These are phyloP conservation scores for Penicillium soppii DNA, from an alignment of 495 filamentous ascomycete genomes.

Conservation along the genomic window DNA sequence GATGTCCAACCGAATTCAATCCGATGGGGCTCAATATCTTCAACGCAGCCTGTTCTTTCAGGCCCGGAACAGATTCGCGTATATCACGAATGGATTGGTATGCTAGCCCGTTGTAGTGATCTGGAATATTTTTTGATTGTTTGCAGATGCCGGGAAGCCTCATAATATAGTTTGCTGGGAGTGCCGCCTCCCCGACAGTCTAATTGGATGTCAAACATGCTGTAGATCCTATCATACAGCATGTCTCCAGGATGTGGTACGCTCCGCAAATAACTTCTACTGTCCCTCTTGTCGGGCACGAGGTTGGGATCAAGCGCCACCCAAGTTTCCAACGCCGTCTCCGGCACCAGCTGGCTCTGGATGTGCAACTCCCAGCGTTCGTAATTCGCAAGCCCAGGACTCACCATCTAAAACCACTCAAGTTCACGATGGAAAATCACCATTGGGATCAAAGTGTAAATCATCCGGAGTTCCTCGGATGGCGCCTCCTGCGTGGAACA, in stretches of 20 bases:
- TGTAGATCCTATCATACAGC: slow-evolving; percentile 35
- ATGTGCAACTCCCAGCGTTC: slow-evolving; percentile 11
- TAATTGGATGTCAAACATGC: slow-evolving; percentile 33
- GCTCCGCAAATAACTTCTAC: slow-evolving; percentile 14
- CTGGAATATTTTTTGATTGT: neutral
- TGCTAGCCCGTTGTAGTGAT: neutral
- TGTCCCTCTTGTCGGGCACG: slow-evolving; percentile 27
- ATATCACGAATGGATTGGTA: slow-evolving; percentile 34
- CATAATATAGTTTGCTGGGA: slow-evolving; percentile 34
- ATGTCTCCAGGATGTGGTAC: slow-evolving; percentile 20
- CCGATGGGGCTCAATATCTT: slow-evolving; percentile 9
- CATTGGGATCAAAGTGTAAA: neutral
- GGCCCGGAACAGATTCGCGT: slow-evolving; percentile 23
- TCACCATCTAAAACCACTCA: slow-evolving; percentile 1
- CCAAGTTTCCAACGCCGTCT: slow-evolving; percentile 7
- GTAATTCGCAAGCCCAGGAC: neutral
- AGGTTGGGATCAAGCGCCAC: slow-evolving; percentile 25
- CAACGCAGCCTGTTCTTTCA: slow-evolving; percentile 7
- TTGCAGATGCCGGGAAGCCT: slow-evolving; percentile 27
- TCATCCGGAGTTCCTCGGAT: neutral
- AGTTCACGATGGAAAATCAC: neutral
- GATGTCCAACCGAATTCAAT: slow-evolving; percentile 2
- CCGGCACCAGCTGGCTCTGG: slow-evolving; percentile 12
- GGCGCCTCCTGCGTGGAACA: neutral
- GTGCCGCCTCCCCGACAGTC: slow-evolving; percentile 27